Conservation (phyloP, 352 stramenopile genomes). For the Aphanomyces cochlioides region DNA sequence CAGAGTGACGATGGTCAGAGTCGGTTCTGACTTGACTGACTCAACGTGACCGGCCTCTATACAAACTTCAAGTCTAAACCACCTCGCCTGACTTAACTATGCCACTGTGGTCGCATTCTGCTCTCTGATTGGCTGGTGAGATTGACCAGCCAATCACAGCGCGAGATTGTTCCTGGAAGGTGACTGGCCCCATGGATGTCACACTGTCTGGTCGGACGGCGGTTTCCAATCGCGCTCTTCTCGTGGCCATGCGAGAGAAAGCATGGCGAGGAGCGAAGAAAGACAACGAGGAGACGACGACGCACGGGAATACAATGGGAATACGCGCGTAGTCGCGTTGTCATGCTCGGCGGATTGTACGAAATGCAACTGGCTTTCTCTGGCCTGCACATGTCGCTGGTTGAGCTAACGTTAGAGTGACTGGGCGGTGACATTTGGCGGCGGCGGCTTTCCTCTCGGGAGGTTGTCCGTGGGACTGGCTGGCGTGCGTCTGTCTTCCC, state of each 20-base stretch:
- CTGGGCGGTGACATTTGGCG: no score
- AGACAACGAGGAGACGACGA: neutral
- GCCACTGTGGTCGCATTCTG: neutral
- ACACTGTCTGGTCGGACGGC: neutral
- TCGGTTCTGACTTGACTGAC: neutral
- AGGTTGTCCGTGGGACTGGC: no score
- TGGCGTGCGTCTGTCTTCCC: no score
- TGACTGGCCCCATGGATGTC: neutral
- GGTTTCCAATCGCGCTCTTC: neutral
- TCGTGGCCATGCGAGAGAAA: neutral
- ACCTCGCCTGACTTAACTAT: neutral
- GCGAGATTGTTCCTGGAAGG: neutral
- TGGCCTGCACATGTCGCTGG: no score
- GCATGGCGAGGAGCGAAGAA: neutral
- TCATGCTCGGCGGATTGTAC: no score
- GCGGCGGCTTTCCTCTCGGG: no score
- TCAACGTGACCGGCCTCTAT: neutral
- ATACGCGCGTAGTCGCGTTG: neutral
- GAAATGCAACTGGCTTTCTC: no score
- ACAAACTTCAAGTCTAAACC: neutral
- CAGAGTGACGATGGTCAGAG: neutral
- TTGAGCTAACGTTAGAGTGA: no score
- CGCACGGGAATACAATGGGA: neutral
- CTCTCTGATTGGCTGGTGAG: neutral
- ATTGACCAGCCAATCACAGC: no score